Evolutionary conservation across 2,329 filamentous ascomycete genomes (phyloP).

Genomic region (Hirsutella thompsonii): DNA sequence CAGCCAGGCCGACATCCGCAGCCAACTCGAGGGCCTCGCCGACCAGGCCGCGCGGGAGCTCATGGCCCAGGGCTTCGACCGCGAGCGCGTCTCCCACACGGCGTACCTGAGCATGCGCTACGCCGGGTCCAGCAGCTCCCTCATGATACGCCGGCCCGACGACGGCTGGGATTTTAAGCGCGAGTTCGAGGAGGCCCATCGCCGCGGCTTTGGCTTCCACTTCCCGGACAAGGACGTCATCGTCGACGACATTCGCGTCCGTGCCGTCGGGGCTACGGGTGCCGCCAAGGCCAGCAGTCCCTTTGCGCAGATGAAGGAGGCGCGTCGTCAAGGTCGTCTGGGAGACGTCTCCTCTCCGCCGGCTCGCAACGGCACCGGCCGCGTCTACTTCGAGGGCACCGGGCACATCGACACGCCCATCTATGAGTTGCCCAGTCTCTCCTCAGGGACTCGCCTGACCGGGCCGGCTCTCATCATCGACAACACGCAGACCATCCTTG

Average conservation of each 20-base stretch:
- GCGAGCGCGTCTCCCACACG: slow-evolving; percentile 25
- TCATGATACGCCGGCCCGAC: slow-evolving; percentile 19
- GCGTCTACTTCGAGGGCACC: slow-evolving; percentile 8
- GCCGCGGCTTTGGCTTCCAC: slow-evolving; percentile 65
- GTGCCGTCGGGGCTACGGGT: slow-evolving; percentile 17
- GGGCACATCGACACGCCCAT: slow-evolving; percentile 13
- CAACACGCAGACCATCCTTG: slow-evolving; percentile 60
- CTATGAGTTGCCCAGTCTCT: slow-evolving; percentile 10
- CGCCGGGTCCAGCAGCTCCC: slow-evolving; percentile 25
- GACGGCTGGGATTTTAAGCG: slow-evolving; percentile 11
- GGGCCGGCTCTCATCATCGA: slow-evolving; percentile 46
- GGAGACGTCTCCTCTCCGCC: neutral
- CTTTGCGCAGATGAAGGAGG: slow-evolving; percentile 8
- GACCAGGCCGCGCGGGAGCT: slow-evolving; percentile 11
- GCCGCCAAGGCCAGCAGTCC: slow-evolving; percentile 9
- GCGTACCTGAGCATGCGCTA: slow-evolving; percentile 30
- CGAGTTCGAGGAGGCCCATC: slow-evolving; percentile 41
- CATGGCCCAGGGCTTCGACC: slow-evolving; percentile 15
- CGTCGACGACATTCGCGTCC: slow-evolving; percentile 28
- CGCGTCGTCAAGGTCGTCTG: neutral
- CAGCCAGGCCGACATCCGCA: slow-evolving; percentile 7
- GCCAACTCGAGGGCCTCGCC: slow-evolving; percentile 11
- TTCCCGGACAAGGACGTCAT: slow-evolving; percentile 25
- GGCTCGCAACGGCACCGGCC: slow-evolving; percentile 6
- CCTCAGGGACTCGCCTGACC: slow-evolving; percentile 5